Conservation (phyloP, 2,329 filamentous ascomycete genomes). For the Monosporascus sp. region DNA sequence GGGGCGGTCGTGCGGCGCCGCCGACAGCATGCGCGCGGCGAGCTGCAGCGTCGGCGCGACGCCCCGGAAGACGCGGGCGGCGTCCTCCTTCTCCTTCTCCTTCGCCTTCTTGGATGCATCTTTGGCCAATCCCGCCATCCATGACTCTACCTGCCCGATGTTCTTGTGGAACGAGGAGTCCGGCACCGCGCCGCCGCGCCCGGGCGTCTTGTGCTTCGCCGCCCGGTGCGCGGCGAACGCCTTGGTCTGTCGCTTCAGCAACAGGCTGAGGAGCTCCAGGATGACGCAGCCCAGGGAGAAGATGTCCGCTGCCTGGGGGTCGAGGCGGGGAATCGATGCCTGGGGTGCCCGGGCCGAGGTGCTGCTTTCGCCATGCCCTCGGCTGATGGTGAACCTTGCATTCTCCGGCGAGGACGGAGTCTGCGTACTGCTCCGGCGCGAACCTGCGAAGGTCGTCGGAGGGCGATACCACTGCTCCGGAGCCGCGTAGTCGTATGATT, state of each 20-base stretch:
- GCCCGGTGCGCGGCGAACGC: slow-evolving; percentile 63
- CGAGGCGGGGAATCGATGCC: slow-evolving; percentile 38
- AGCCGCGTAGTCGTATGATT: slow-evolving; percentile 67
- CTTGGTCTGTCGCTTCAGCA: slow-evolving; percentile 61
- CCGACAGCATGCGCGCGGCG: slow-evolving; percentile 49
- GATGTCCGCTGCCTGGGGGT: slow-evolving; percentile 59
- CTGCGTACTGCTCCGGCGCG: slow-evolving; percentile 25
- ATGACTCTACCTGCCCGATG: slow-evolving; percentile 60
- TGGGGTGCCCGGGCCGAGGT: slow-evolving; percentile 31
- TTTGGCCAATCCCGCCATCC: slow-evolving; percentile 58
- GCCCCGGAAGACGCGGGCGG: slow-evolving; percentile 44
- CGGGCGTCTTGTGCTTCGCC: slow-evolving; percentile 55
- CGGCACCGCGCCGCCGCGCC: slow-evolving; percentile 54
- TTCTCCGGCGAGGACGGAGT: slow-evolving; percentile 30
- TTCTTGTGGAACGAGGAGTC: slow-evolving; percentile 72
- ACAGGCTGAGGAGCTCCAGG: slow-evolving; percentile 64
- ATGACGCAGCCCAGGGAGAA: slow-evolving; percentile 71
- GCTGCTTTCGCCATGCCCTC: slow-evolving; percentile 23
- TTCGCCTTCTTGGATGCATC: slow-evolving; percentile 45
- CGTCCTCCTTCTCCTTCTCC: slow-evolving; percentile 2
- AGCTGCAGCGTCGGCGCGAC: slow-evolving; percentile 48
- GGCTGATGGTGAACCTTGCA: slow-evolving; percentile 32
- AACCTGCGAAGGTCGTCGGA: slow-evolving; percentile 26
- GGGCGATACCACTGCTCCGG: slow-evolving; percentile 58
- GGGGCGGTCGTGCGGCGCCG: slow-evolving; percentile 47